Conservation (phyloP, 169 alveolate species). For the Cryptosporidium ubiquitum region DNA sequence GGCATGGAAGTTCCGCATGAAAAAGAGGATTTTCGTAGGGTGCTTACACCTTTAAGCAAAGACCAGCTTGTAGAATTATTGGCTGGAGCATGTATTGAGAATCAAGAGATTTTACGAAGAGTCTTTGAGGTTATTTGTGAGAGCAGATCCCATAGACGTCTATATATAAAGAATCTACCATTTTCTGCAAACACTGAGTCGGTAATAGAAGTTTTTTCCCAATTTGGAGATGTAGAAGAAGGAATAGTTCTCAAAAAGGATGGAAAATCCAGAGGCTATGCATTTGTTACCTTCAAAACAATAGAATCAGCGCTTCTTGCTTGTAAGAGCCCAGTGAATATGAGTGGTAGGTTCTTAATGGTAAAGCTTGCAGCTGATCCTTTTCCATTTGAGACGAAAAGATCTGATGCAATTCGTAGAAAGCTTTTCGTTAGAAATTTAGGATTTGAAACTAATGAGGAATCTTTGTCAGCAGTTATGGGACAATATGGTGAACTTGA, state of each 20-base stretch:
- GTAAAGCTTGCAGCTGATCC: slow-evolving; percentile 81
- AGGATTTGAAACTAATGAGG: slow-evolving; percentile 79
- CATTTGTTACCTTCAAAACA: slow-evolving; percentile 82
- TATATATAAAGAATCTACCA: slow-evolving; percentile 82
- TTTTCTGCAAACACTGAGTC: slow-evolving; percentile 81
- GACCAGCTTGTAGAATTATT: slow-evolving; percentile 82
- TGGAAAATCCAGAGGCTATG: slow-evolving; percentile 86
- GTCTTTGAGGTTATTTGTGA: slow-evolving; percentile 78
- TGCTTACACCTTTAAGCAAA: slow-evolving; percentile 81
- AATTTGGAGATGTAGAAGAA: slow-evolving; percentile 82
- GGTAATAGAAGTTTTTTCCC: slow-evolving; percentile 77
- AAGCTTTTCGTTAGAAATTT: slow-evolving; percentile 83
- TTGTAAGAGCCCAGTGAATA: slow-evolving; percentile 75
- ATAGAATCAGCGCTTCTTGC: slow-evolving; percentile 80
- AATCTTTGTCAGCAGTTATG: slow-evolving; percentile 75
- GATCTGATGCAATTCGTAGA: slow-evolving; percentile 77
- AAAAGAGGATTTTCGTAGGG: slow-evolving; percentile 44
- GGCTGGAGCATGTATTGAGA: slow-evolving; percentile 78
- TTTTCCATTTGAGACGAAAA: slow-evolving; percentile 62
- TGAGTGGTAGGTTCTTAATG: slow-evolving; percentile 77
- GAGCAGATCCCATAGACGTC: slow-evolving; percentile 80
- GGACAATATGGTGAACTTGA: slow-evolving; percentile 80
- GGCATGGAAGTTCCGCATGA: slow-evolving; percentile 59
- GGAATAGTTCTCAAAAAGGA: slow-evolving; percentile 83
- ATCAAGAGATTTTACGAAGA: slow-evolving; percentile 73